A percentile compares a stretch with the other conserved stretches of the same genome.
phyloP scores from a whole-genome alignment of 2,329 filamentous ascomycete genomes.

The Colletotrichum falcatum region DNA sequence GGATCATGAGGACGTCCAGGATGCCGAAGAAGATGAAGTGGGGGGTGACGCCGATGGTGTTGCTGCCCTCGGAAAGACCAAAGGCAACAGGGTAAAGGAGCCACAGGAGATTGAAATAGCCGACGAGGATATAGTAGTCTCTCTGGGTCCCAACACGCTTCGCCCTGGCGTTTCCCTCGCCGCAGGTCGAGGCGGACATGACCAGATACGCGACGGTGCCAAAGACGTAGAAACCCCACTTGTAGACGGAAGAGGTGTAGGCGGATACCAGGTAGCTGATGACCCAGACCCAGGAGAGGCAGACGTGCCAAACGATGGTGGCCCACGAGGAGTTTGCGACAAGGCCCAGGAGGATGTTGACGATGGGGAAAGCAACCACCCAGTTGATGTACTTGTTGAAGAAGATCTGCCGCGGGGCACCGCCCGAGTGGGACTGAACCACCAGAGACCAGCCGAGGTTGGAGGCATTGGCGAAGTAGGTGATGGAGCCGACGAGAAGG shows the following conservation, averaged over 20 bases:
- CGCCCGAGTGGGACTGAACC: conserved; percentile 50
- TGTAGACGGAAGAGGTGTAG: conserved; percentile 62
- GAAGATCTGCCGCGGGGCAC: conserved; percentile 61
- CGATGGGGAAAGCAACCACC: conserved; percentile 62
- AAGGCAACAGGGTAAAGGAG: conserved; percentile 67
- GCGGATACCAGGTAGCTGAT: conserved; percentile 62
- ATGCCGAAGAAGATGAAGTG: conserved; percentile 65
- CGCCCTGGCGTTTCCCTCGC: conserved; percentile 53
- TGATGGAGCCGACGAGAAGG: conserved; percentile 60
- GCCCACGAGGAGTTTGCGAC: conserved; percentile 67
- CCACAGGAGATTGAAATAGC: conserved; percentile 64
- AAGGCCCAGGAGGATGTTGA: conserved; percentile 61
- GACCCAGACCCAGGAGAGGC: conserved; percentile 64
- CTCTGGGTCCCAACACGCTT: conserved; percentile 55
- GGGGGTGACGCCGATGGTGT: conserved; percentile 59
- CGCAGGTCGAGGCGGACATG: conserved; percentile 59
- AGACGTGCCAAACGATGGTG: conserved; percentile 64
- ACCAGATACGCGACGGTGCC: conserved; percentile 61
- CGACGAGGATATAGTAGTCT: conserved; percentile 60
- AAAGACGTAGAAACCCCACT: conserved; percentile 69
- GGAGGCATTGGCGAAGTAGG: conserved; percentile 65
- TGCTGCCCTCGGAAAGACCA: conserved; percentile 65
- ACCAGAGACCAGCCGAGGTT: conserved; percentile 61
- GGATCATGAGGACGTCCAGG: conserved; percentile 62
- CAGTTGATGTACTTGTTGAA: conserved; percentile 68